Conservation (phyloP, 495 filamentous ascomycete species). For the Aspergillus steynii region DNA sequence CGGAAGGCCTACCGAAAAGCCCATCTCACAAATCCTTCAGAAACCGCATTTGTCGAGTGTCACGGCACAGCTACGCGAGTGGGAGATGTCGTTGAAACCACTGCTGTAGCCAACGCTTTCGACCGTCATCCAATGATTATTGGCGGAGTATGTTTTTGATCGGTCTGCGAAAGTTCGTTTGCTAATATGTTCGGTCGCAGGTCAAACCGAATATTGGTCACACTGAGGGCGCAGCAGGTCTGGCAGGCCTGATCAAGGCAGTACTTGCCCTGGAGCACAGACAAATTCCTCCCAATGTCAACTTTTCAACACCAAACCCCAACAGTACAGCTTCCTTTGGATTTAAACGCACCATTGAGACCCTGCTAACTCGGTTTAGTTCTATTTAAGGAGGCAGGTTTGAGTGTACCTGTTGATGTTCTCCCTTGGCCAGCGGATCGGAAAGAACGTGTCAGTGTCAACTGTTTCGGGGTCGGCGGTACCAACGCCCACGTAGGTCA, state of each 20-base stretch:
- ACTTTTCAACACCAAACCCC: constrained; percentile 16
- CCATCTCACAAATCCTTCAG: constrained; percentile 17
- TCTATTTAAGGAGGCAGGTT: constrained; percentile 25
- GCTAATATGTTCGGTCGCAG: constrained; percentile 5
- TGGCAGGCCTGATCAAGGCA: constrained; percentile 57
- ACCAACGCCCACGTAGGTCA: constrained; percentile 28
- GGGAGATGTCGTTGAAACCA: constrained; percentile 1
- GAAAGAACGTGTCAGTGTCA: constrained; percentile 27
- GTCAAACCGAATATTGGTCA: constrained; percentile 55
- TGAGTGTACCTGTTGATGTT: constrained; percentile 21
- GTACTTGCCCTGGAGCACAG: constrained; percentile 48
- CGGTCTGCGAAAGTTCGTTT: background rate
- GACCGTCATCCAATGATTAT: background rate
- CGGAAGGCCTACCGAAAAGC: constrained; percentile 29
- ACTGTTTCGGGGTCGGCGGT: constrained; percentile 35
- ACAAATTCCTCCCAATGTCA: constrained; percentile 49
- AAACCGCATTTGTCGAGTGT: constrained; percentile 19
- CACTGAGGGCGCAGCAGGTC: constrained; percentile 48
- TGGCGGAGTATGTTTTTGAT: background rate
- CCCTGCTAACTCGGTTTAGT: constrained; percentile 18
- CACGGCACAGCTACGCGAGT: constrained; percentile 13
- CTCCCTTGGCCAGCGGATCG: constrained; percentile 28
- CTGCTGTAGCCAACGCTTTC: background rate
- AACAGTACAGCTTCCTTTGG: constrained; percentile 11
- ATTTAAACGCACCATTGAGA: background rate